These are phyloP conservation scores for Xanthoconium purpureum DNA, from an alignment of 768 basidiomycete genomes.

Conservation along the genomic window DNA sequence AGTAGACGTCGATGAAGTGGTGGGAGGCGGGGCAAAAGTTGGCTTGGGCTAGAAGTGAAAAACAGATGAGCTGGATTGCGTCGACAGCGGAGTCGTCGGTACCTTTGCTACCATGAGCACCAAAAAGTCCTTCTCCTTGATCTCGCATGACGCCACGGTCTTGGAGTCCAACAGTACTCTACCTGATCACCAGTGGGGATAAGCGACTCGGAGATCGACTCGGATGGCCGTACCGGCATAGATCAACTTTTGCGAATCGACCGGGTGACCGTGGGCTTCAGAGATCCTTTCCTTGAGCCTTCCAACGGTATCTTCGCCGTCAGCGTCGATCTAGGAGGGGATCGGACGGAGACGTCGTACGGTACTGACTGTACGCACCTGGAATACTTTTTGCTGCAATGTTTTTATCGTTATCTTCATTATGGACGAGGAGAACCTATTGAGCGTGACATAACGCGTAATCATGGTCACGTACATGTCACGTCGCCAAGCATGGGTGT, in stretches of 20 bases:
- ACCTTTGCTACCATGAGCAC: constrained; percentile 99
- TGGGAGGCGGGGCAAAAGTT: constrained; percentile 28
- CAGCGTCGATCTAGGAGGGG: constrained; percentile 64
- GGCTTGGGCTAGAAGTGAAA: constrained; percentile 51
- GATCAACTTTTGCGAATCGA: constrained; percentile 86
- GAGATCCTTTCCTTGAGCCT: constrained; percentile 83
- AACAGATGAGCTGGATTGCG: not conserved
- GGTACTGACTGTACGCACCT: constrained; percentile 40
- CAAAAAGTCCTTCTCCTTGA: constrained; percentile 98
- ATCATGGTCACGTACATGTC: constrained; percentile 19
- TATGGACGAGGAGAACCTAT: constrained; percentile 29
- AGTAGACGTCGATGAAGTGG: constrained; percentile 24
- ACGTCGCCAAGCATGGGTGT: constrained; percentile 17
- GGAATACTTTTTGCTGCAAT: constrained; percentile 88
- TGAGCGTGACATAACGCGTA: constrained; percentile 23
- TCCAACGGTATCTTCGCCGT: constrained; percentile 69
- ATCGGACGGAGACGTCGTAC: not conserved
- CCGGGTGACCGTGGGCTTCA: constrained; percentile 68
- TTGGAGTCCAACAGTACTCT: constrained; percentile 89
- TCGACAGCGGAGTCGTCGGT: constrained; percentile 11
- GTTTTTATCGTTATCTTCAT: constrained; percentile 98
- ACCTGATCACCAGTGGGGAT: constrained; percentile 45
- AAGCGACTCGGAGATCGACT: constrained; percentile 4
- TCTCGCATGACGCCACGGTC: constrained; percentile 80
- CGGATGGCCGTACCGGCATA: constrained; percentile 67